Conservation (phyloP, 176 grass and related monocot species). For the Bromus sterilis region DNA sequence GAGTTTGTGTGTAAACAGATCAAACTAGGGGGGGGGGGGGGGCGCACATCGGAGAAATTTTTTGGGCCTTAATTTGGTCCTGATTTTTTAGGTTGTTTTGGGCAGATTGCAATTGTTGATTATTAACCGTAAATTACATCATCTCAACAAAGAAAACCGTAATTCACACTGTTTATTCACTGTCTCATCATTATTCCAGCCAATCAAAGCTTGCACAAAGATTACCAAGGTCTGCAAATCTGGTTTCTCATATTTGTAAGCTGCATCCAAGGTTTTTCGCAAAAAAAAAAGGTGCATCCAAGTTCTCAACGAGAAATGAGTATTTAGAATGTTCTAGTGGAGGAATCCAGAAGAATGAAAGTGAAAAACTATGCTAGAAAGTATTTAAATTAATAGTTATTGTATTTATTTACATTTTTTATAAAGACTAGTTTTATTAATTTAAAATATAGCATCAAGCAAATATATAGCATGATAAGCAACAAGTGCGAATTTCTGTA, state of each 20-base stretch:
- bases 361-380: not conserved
- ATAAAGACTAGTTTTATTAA: too few relatives aligned
- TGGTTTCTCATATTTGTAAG: not conserved
- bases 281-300: too few relatives aligned
- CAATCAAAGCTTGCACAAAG: not conserved
- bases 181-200: not conserved
- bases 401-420: too few relatives aligned
- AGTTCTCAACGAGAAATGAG: not conserved
- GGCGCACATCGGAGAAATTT: not conserved
- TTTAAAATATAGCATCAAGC: too few relatives aligned
- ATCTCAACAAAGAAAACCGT: too few relatives aligned
- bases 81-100: conserved; percentile 9
- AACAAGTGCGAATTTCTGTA: too few relatives aligned
- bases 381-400: not conserved
- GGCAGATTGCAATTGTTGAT: conserved; percentile 17
- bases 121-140: conserved; percentile 13
- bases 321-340: not conserved
- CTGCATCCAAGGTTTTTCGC: too few relatives aligned
- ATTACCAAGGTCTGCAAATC: not conserved
- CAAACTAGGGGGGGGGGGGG: not conserved
- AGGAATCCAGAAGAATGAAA: not conserved
- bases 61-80: conserved; percentile 3
- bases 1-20: conserved; percentile 26
- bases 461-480: too few relatives aligned
- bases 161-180: conserved; percentile 1